A percentile compares a stretch with the other conserved stretches of the same genome.
Evolutionary conservation across 2,329 filamentous ascomycete species (phyloP).

Genomic region (Pseudogymnoascus sp.): DNA sequence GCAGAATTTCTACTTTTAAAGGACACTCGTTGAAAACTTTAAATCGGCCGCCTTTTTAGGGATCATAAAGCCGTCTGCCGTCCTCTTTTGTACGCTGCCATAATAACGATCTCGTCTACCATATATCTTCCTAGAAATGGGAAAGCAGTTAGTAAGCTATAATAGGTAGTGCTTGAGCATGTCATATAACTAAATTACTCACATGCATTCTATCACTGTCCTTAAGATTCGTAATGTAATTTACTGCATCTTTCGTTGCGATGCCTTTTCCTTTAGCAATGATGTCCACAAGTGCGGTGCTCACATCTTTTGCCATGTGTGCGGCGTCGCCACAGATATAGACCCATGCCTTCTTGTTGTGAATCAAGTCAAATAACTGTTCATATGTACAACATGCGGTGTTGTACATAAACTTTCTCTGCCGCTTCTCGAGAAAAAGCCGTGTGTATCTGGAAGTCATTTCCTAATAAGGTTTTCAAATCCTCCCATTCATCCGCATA

Average conservation of each 20-base stretch:
- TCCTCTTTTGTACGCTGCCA: too few species aligned
- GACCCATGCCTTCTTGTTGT: background rate
- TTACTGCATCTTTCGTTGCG: background rate
- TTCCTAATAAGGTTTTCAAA: background rate
- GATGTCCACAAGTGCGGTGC: background rate
- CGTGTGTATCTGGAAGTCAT: background rate
- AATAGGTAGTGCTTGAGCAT: background rate
- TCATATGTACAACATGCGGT: background rate
- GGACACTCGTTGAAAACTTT: too few species aligned
- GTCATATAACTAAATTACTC: background rate
- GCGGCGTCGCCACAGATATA: constrained; percentile 7
- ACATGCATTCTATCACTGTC: background rate
- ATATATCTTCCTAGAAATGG: background rate
- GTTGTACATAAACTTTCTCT: constrained; percentile 9
- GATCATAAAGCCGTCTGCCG: too few species aligned
- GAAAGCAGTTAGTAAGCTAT: background rate
- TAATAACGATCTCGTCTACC: background rate
- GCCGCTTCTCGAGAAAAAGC: constrained; percentile 1
- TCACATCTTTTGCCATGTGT: constrained; percentile 8
- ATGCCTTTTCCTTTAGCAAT: background rate
- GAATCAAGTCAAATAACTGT: background rate
- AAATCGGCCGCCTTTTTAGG: too few species aligned
- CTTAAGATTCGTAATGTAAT: background rate
- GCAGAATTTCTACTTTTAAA: too few species aligned
- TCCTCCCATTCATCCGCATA: constrained; percentile 14